phyloP scores from a whole-genome alignment of 345 rosid genomes.

The Crucihimalaya himalaica region DNA sequence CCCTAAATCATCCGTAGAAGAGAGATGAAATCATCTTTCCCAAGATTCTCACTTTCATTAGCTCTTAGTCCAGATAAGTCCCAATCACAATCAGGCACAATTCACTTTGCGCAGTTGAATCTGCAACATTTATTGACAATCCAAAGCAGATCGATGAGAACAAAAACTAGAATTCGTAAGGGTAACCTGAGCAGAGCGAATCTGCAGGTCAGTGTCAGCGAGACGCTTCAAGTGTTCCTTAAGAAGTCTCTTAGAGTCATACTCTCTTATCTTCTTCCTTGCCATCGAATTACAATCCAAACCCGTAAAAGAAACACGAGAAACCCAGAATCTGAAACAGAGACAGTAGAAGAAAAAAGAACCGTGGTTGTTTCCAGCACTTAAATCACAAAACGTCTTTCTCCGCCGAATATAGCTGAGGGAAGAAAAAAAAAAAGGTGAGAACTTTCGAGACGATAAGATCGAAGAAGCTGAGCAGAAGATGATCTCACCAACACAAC shows the following conservation, averaged over 20 bases:
- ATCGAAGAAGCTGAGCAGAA: not conserved
- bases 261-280: slow-evolving; percentile 90
- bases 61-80: slow-evolving; percentile 4
- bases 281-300: slow-evolving; percentile 51
- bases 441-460: slow-evolving; percentile 33
- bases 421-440: slow-evolving; percentile 5
- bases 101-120: not conserved
- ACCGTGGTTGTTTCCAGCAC: not conserved
- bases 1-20: not conserved
- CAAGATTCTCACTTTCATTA: slow-evolving; percentile 6
- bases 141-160: not conserved
- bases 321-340: slow-evolving; percentile 22
- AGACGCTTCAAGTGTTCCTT: slow-evolving; percentile 78
- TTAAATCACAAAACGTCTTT: not conserved
- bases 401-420: not conserved
- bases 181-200: slow-evolving; percentile 76
- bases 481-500: slow-evolving; percentile 20
- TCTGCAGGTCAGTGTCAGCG: slow-evolving; percentile 55
- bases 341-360: not conserved
- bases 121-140: not conserved
- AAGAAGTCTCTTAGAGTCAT: slow-evolving; percentile 78
- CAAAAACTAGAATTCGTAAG: not conserved
- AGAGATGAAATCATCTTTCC: not conserved
- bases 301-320: not conserved
- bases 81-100: slow-evolving; percentile 6